Base-by-base conservation (phyloP, 441 rosid genomes). In the Populus hybrid region DNA sequence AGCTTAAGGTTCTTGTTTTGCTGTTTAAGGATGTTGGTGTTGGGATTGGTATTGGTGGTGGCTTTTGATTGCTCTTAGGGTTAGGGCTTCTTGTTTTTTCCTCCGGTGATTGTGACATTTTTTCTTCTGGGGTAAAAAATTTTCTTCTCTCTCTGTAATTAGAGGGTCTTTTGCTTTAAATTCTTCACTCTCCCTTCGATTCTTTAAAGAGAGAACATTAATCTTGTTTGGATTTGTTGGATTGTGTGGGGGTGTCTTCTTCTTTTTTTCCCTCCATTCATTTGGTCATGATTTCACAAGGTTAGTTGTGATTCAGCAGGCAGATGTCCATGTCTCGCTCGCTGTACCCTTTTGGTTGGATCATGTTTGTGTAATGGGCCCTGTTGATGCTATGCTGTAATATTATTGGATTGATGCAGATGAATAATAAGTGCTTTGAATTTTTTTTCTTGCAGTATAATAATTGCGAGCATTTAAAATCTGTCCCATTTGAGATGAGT, bases 1-100 rank as follows among this genome's bases (percentile, higher is more conserved):
- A 79, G 75, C 79, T 63, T 19, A 70, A 8, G 38, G 75, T 36
- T 70, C 21, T 77, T n/a, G 63, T 40, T 50, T 63, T 32, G 50
- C 19, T 32, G 42, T 66, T 66, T 12, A 69, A 32, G 46, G 71
- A 38, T n/a, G 71, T 35, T 35, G 38, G 76, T 21, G 32, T 3
- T 30, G 32, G 32, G 32, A 6, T 74, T 74, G 70, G 23, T 12
- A 16, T 53, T 53, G 21, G 61, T 18, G 68, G 68, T 65, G 68
- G 68, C 68, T 69, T 69, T 19, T 23, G 24, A 35, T 69, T 35
- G 11, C 6, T 35, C 6, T 53, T 35, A 69, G 73, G 79, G 73
- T 76, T 76, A 57, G 79, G 72, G 35, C 9, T 76, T 35, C 38
- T 34, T 28, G 71, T 34, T 18, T 19, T 26, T 32, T 7, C 16